Conservation (phyloP, 2,329 filamentous ascomycete genomes). For the Curvularia lunata region DNA sequence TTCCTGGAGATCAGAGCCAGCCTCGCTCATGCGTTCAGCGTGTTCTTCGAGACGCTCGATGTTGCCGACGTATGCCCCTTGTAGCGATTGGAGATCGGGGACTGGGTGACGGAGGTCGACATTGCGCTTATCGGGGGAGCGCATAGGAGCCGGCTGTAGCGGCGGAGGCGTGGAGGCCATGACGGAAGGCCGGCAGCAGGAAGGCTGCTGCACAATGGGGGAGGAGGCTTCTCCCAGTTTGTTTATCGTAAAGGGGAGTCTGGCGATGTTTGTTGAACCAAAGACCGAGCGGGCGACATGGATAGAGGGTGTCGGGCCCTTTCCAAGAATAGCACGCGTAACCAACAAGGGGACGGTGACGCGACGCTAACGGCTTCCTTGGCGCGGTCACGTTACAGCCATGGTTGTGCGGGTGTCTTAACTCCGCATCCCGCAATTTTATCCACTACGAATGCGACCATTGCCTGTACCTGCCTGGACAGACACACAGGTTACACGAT, state of each 20-base stretch:
- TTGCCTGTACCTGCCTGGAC: neutral
- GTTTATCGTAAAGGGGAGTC: conserved; percentile 21
- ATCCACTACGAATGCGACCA: neutral
- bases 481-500: neutral
- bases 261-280: conserved; percentile 22
- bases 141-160: conserved; percentile 28
- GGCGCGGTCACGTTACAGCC: conserved; percentile 18
- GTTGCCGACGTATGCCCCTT: conserved; percentile 68
- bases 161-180: conserved; percentile 35
- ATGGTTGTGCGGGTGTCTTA: neutral
- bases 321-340: conserved; percentile 34
- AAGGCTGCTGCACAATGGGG: conserved; percentile 7
- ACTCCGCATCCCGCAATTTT: conserved; percentile 10
- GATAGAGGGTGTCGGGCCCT: conserved; percentile 8
- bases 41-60: conserved; percentile 77
- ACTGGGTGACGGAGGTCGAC: conserved; percentile 59
- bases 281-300: conserved; percentile 17
- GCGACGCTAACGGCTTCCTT: conserved; percentile 14
- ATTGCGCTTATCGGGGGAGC: conserved; percentile 27
- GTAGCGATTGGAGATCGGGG: conserved; percentile 67
- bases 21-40: conserved; percentile 75
- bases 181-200: conserved; percentile 11
- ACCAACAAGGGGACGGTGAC: conserved; percentile 18
- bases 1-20: conserved; percentile 75
- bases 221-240: neutral